Percentiles rank a stretch among this genome's conserved stretches.
These are phyloP conservation scores for Phytophthora gonapodyides DNA, from an alignment of 352 stramenopile species.

Conservation along the genomic window DNA sequence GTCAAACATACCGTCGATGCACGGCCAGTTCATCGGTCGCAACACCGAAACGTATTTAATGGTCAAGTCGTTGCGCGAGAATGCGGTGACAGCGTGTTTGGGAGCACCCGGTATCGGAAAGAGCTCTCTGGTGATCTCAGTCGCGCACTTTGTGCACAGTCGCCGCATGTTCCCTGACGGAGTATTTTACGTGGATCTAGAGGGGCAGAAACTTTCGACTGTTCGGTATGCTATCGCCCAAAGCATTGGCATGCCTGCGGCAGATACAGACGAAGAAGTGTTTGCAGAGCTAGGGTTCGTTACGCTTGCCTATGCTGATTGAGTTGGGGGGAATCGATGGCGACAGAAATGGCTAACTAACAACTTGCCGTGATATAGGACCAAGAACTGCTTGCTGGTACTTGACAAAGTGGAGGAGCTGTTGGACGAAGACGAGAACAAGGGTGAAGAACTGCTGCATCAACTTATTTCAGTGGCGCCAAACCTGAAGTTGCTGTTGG, in stretches of 20 bases:
- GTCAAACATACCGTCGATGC: constrained; percentile 82
- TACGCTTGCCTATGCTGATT: neutral
- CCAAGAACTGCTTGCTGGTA: constrained; percentile 72
- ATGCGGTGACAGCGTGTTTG: constrained; percentile 73
- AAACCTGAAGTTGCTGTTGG: constrained; percentile 69
- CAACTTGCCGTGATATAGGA: constrained; percentile 31
- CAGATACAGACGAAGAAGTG: constrained; percentile 76
- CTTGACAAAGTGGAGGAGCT: constrained; percentile 84
- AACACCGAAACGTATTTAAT: constrained; percentile 83
- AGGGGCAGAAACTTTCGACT: constrained; percentile 80
- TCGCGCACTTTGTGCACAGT: constrained; percentile 80
- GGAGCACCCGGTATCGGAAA: constrained; percentile 82
- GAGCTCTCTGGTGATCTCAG: constrained; percentile 81
- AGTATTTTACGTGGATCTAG: constrained; percentile 84
- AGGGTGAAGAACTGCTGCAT: constrained; percentile 66
- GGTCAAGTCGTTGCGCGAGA: constrained; percentile 75
- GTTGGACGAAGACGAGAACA: constrained; percentile 76
- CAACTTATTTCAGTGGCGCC: constrained; percentile 74
- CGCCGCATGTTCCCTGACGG: constrained; percentile 79
- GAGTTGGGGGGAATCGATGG: neutral
- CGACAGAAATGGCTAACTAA: constrained; percentile 8
- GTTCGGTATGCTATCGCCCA: constrained; percentile 83
- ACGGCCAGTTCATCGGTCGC: constrained; percentile 82
- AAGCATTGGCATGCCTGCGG: constrained; percentile 74
- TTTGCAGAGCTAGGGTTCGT: constrained; percentile 71